Percentiles rank a stretch among this genome's conserved stretches.
phyloP scores from a whole-genome alignment of 2,329 filamentous ascomycete genomes.

The Elsinoe australis region DNA sequence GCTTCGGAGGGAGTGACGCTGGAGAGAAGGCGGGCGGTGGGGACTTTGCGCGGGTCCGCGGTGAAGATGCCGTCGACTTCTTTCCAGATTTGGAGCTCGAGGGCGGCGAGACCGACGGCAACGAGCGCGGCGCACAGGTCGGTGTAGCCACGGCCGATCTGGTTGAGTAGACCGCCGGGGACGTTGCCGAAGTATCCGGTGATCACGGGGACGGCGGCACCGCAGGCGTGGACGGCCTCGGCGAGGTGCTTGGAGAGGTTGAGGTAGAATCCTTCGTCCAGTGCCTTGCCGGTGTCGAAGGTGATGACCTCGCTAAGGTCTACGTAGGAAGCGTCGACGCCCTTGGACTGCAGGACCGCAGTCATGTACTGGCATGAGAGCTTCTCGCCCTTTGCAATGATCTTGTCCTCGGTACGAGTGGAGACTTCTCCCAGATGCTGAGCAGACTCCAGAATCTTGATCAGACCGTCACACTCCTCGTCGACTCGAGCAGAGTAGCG shows the following conservation, averaged over 20 bases:
- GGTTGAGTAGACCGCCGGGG: constrained; percentile 80
- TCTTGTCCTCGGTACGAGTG: constrained; percentile 53
- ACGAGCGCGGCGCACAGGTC: constrained; percentile 90
- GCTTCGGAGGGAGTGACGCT: constrained; percentile 91
- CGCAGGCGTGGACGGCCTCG: constrained; percentile 37
- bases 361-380: constrained; percentile 90
- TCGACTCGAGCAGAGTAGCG: constrained; percentile 60
- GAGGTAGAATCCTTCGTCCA: constrained; percentile 43
- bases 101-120: constrained; percentile 77
- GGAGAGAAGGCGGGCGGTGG: constrained; percentile 80
- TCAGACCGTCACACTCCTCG: constrained; percentile 69
- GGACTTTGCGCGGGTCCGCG: constrained; percentile 78
- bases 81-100: constrained; percentile 96
- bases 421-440: constrained; percentile 49
- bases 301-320: constrained; percentile 79
- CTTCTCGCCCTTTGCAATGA: constrained; percentile 94
- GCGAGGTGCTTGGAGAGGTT: constrained; percentile 37
- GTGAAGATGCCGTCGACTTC: constrained; percentile 95
- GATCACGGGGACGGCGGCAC: constrained; percentile 41
- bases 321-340: constrained; percentile 79
- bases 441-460: constrained; percentile 62
- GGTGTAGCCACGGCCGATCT: constrained; percentile 91
- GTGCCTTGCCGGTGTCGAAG: constrained; percentile 40
- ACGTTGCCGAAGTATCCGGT: constrained; percentile 95
- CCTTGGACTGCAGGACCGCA: constrained; percentile 68